phyloP scores from a whole-genome alignment of 257 asterid species.

The Solanum infundibuliforme region DNA sequence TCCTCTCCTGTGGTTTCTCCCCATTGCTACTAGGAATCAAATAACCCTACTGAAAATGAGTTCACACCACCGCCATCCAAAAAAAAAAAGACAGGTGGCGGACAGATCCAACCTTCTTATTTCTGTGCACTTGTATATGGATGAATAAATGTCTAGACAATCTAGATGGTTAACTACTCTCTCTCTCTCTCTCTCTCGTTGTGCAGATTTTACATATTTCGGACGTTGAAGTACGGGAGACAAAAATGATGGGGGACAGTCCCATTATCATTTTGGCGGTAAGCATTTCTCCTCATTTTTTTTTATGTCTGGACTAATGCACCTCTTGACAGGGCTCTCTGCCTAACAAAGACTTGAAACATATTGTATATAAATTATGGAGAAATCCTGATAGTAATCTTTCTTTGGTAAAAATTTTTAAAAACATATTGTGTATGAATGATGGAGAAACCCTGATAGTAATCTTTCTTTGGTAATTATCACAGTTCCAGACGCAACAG shows the following conservation, averaged over 20 bases:
- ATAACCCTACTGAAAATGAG: neutral
- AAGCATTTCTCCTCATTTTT: slow-evolving; percentile 1
- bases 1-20: neutral
- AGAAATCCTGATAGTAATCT: neutral
- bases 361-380: neutral
- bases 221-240: slow-evolving; percentile 79
- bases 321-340: neutral
- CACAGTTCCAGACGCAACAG: slow-evolving; percentile 95
- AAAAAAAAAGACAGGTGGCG: neutral
- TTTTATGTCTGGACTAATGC: neutral
- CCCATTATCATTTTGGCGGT: slow-evolving; percentile 81
- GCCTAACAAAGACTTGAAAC: neutral
- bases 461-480: neutral
- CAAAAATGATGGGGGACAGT: slow-evolving; percentile 93
- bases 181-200: neutral
- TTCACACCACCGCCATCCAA: no score
- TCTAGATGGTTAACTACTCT: neutral
- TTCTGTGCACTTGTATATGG: neutral
- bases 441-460: neutral
- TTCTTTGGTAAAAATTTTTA: slow-evolving; percentile 1
- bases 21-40: neutral
- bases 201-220: slow-evolving; percentile 88
- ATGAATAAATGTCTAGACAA: neutral
- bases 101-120: neutral
- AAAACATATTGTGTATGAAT: neutral